These are phyloP conservation scores for Sutorius eximius DNA, from an alignment of 1,284 basidiomycete genomes.

Conservation along the genomic window DNA sequence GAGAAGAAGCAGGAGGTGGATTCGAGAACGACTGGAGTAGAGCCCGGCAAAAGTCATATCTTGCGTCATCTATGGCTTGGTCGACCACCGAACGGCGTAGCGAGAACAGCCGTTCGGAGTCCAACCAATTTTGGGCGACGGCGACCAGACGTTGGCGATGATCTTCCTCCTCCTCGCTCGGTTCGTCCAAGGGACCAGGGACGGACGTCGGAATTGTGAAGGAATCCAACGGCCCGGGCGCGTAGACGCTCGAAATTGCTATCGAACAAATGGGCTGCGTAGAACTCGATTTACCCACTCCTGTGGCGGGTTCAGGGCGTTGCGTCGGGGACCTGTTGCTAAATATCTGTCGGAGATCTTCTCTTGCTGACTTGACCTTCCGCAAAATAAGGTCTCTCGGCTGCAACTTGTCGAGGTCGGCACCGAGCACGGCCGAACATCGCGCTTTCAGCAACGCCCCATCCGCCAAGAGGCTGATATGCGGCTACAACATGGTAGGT, in stretches of 20 bases:
- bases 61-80: slow-evolving; percentile 2
- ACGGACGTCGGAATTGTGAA: not conserved
- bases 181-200: not conserved
- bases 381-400: not conserved
- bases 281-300: not conserved
- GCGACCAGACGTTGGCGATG: not conserved
- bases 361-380: not conserved
- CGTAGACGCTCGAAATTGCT: not conserved
- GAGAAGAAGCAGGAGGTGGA: not conserved
- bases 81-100: not conserved
- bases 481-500: not conserved
- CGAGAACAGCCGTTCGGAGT: not conserved
- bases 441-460: not conserved
- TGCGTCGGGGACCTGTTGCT: not conserved
- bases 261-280: not conserved
- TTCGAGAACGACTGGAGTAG: slow-evolving; percentile 5
- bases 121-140: slow-evolving; percentile 8
- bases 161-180: not conserved
- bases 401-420: not conserved
- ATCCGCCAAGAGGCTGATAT: not conserved
- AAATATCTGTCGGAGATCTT: not conserved
- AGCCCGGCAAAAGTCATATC: slow-evolving; percentile 6
- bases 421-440: not conserved
- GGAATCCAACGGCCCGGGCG: not conserved
- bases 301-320: not conserved